Base-by-base conservation (phyloP, 225 moss, liverwort and hornwort genomes). In the Bryoerythrophyllum caledonicum region DNA sequence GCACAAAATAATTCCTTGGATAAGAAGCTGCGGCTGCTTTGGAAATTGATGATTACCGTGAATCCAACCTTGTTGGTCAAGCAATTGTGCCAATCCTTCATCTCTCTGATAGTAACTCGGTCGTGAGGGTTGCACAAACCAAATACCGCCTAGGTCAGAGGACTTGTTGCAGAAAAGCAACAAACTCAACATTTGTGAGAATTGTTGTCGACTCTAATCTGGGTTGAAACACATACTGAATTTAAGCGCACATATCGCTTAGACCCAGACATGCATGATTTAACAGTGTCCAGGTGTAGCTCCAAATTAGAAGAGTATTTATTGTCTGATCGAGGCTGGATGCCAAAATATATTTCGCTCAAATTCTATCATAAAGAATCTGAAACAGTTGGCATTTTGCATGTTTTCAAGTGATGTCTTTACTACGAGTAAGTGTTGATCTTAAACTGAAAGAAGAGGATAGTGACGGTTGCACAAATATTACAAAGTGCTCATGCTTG, bases 1-100 rank as follows among this genome's bases (percentile, higher is more conserved):
- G 66, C 62, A 56, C 15, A 19, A 68, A 19, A 27, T n/a, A n/a
- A n/a, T 60, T 77, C 65, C 32, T 75, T 51, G 14, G 14, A 57
- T 27, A 19, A 41, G 63, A 77, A 67, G 28, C 24, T 52, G 51
- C 24, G 58, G 21, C 6, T 52, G n/a, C n/a, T n/a, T 63, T 72
- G 73, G 37, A 70, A 74, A 17, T 14, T 19, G 16, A 58, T 44
- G 43, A 43, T 77, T 83, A 93, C 94, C 96, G 94, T 96, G 70
- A 96, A 96, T 68, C 96, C 96, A 72, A 90, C 96, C 73, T 91
- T 94, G 85, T 88, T 96, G 76, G 92, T 79, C 80, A 96, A 79
- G 72, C 94, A 96, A 70, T 73, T 64, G 54, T 92, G 90, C 96
- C 94, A 96, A 57, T 96, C 96, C 67, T 86, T 96, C 94, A 96